Percentiles rank a stretch among this genome's conserved stretches.
Conservation (phyloP, 225 moss, liverwort and hornwort species). For the Pleurozium schreberi region DNA sequence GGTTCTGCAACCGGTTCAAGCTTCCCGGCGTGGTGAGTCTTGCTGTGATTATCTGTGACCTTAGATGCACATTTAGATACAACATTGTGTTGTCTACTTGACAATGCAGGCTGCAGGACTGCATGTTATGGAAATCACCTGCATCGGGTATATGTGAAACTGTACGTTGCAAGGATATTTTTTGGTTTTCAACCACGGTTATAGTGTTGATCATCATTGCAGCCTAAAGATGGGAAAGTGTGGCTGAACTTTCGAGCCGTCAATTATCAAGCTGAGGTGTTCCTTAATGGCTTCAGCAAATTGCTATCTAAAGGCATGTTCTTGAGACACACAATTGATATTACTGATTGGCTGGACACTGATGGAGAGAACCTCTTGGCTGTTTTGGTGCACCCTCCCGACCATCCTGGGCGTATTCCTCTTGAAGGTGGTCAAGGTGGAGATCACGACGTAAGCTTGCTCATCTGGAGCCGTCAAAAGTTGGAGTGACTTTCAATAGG, state of each 20-base stretch:
- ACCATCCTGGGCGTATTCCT: slow-evolving; percentile 85
- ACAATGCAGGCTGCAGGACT: not conserved
- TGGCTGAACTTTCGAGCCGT: slow-evolving; percentile 76
- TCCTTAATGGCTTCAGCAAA: slow-evolving; percentile 66
- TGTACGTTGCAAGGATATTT: not conserved
- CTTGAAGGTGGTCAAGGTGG: slow-evolving; percentile 96
- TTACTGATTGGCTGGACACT: slow-evolving; percentile 54
- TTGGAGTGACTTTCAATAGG: not conserved
- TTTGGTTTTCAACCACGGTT: not conserved
- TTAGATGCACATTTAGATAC: not conserved
- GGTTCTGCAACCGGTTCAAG: slow-evolving; percentile 80
- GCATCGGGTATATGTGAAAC: not conserved
- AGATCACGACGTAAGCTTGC: slow-evolving; percentile 74
- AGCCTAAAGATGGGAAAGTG: slow-evolving; percentile 36
- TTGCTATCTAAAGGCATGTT: slow-evolving; percentile 81
- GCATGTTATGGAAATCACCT: not conserved
- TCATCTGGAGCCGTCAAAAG: not conserved
- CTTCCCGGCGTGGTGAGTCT: slow-evolving; percentile 35
- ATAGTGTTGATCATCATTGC: slow-evolving; percentile 6
- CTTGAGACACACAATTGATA: slow-evolving; percentile 64
- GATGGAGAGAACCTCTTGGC: slow-evolving; percentile 57
- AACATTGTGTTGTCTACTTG: not conserved
- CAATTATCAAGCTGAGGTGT: slow-evolving; percentile 92
- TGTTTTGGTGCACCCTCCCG: slow-evolving; percentile 76
- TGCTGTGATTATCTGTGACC: not conserved